Percentiles rank a stretch among this genome's conserved stretches.
Conservation (phyloP, 805 yeast genomes). For the Candida incommunis region DNA sequence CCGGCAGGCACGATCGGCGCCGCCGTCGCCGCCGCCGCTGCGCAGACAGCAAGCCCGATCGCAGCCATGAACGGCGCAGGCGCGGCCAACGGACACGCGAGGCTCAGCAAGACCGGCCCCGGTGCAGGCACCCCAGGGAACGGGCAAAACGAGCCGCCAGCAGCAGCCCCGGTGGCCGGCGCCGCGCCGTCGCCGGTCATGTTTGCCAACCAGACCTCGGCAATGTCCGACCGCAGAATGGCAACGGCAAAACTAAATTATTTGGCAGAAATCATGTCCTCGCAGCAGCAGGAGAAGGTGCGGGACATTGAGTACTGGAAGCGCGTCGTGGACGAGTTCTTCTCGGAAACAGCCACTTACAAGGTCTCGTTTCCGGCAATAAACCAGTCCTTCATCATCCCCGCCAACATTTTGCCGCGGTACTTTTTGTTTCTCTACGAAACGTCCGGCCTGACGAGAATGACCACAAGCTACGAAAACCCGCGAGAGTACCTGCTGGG, state of each 20-base stretch:
- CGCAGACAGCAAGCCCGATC: not conserved
- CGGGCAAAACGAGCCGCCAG: not conserved
- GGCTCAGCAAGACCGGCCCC: not conserved
- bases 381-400: conserved; percentile 32
- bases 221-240: not conserved
- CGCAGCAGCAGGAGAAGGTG: not conserved
- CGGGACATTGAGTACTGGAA: conserved; percentile 35
- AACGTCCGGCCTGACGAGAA: conserved; percentile 32
- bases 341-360: conserved; percentile 26
- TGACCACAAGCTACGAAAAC: conserved; percentile 25
- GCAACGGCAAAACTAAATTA: not conserved
- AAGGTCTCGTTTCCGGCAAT: not conserved
- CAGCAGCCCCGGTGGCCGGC: not conserved
- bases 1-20: conserved; percentile 1
- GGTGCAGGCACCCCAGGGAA: not conserved
- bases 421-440: conserved; percentile 39
- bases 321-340: conserved; percentile 33
- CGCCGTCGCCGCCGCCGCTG: not conserved
- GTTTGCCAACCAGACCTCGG: not conserved
- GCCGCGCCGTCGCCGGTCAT: not conserved
- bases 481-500: conserved; percentile 43
- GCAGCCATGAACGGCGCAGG: not conserved
- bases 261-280: not conserved
- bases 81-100: too few species aligned
- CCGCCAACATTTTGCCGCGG: conserved; percentile 49